Evolutionary conservation across 257 asterid genomes (phyloP).

Genomic region (Fraxinus anomala): DNA sequence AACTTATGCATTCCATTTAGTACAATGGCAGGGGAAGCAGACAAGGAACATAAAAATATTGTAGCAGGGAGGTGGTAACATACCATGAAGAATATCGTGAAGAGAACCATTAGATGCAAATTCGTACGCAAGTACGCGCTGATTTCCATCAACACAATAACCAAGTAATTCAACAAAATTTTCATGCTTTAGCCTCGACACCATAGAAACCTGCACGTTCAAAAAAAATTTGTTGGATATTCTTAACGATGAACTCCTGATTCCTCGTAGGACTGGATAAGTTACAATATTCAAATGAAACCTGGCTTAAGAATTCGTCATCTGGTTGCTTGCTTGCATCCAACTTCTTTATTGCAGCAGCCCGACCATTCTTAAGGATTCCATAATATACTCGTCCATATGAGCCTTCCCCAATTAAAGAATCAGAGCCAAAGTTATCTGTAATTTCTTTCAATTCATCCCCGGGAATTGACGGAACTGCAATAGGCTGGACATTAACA

Average conservation of each 20-base stretch:
- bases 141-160: slow-evolving; percentile 81
- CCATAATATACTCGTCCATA: slow-evolving; percentile 89
- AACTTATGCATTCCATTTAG: neutral
- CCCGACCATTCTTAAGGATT: slow-evolving; percentile 52
- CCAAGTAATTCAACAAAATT: slow-evolving; percentile 83
- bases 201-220: slow-evolving; percentile 78
- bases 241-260: slow-evolving; percentile 4
- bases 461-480: slow-evolving; percentile 68
- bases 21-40: neutral
- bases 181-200: slow-evolving; percentile 77
- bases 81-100: slow-evolving; percentile 91
- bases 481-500: slow-evolving; percentile 68
- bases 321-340: slow-evolving; percentile 87
- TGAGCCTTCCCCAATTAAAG: slow-evolving; percentile 88
- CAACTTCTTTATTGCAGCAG: slow-evolving; percentile 82
- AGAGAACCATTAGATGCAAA: slow-evolving; percentile 91
- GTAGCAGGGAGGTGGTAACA: slow-evolving; percentile 24
- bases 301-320: slow-evolving; percentile 85
- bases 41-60: slow-evolving; percentile 1
- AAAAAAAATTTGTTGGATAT: neutral
- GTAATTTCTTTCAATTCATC: slow-evolving; percentile 81
- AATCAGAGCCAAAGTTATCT: slow-evolving; percentile 56
- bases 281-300: slow-evolving; percentile 29
- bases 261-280: slow-evolving; percentile 1
- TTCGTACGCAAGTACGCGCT: slow-evolving; percentile 78